Evolutionary conservation across 345 rosid genomes (phyloP), one percentile per base, ranked within the genome.

Genomic region (Zanthoxylum bungeanum): DNA sequence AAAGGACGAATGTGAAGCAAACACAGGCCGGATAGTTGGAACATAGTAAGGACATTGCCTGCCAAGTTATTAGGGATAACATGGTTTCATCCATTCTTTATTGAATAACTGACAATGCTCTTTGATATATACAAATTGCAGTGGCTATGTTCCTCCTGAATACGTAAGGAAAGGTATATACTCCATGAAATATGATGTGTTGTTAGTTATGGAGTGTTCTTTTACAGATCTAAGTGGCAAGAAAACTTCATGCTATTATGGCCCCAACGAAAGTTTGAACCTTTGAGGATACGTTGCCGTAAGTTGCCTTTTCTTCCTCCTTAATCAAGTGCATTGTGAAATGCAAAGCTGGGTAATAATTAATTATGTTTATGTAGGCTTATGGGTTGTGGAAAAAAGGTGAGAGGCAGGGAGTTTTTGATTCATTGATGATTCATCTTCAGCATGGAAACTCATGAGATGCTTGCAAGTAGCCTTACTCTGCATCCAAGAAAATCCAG

Each of bases 1-100:
- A 69, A 72, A 50, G 28, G 69, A 79, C 58, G 72, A 83, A 60
- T 63, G 73, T 4, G 77, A 83, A 12, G 81, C 72, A 47, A 81
- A 73, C 17, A 85, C 83, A 3, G 19, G 74, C 36, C 62, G 76
- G 21, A 80, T 85, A 39, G 83, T 78, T 1, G 83, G 86, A 71
- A 85, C 83, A 5, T 76, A 78, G 88, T 82, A 61, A 79, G 84
- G 9, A 34, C 16, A 14, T 4, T 44, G 49, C n/a, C 19, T 19
- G 2, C 49, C n/a, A 3, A 1, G 6, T 14, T 44, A 14, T 44
- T 44, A 12, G 19, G 4, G 12, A 44, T 17, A 25, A 5, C 9
- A 22, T 12, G 7, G 33, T 21, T 10, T 10, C 2, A 16, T 28
- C 4, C 37, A 16, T 4, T 6, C 16, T 14, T 1, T 44, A 28